Evolutionary conservation across 2,329 filamentous ascomycete genomes (phyloP), one percentile per base, ranked within the genome.

Genomic region (Apiospora kogelbergensis): DNA sequence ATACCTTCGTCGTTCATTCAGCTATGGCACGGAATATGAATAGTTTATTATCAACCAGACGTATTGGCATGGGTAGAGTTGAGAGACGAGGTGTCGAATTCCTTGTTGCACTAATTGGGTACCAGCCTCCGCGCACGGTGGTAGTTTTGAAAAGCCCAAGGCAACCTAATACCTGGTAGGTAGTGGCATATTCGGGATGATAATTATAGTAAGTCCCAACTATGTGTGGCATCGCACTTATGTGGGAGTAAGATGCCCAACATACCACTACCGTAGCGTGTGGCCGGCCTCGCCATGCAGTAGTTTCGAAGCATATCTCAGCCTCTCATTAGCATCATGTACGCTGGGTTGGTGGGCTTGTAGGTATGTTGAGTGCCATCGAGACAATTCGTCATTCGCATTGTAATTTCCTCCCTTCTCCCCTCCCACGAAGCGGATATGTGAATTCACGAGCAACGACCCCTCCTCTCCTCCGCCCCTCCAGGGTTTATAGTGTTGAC

Each of bases 251-350:
- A n/a, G 20, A 60, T 37, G 53, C 26, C 53, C 53, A 60, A 37
- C 53, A 60, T 60, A 60, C 53, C 53, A 37, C 48, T 60, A 37
- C 30, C 30, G 26, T 60, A 60, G 53, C 53, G 17, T 37, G 30
- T 60, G 20, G 53, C n/a, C 53, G 30, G 53, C 53, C 53, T 60
- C 53, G 17, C 53, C 53, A 60, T 60, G 53, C 53, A 60, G 53
- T 60, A 60, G 53, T 60, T 60, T 60, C 53, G 37, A 60, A 60
- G 53, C 20, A 60, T 60, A 60, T 60, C 53, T 60, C 53, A 60
- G 53, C 53, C 53, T 60, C 53, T 37, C 17, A 60, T 60, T 60
- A 60, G 53, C 30, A 60, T 30, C 53, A 60, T 60, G 53, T 60
- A 60, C 42, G 40, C 40, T 15, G 11, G 40, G 40, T 15, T 13